These are phyloP conservation scores for Mycena indigotica DNA, from an alignment of 768 basidiomycete genomes.

Conservation along the genomic window DNA sequence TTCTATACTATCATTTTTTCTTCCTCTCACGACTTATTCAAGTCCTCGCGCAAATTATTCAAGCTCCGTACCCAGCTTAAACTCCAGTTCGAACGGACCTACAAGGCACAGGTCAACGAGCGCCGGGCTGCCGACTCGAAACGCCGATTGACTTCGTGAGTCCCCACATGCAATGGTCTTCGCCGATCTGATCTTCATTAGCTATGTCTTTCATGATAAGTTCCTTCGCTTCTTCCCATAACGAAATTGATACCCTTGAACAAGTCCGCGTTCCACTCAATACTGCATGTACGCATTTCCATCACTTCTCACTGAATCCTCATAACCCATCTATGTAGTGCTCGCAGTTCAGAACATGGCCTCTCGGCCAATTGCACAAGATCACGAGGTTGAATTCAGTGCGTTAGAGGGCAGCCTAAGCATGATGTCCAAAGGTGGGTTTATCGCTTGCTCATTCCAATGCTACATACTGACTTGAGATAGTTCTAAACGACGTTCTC, in stretches of 20 bases:
- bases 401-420: conserved; percentile 67
- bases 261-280: conserved; percentile 67
- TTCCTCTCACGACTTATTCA: not conserved
- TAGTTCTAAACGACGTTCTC: conserved; percentile 65
- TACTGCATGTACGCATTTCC: conserved; percentile 49
- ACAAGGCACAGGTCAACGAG: conserved; percentile 52
- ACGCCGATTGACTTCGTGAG: conserved; percentile 30
- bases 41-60: conserved; percentile 50
- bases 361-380: conserved; percentile 55
- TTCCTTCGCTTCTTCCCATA: conserved; percentile 1
- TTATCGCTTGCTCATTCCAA: conserved; percentile 1
- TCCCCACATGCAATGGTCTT: conserved; percentile 40
- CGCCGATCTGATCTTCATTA: conserved; percentile 40
- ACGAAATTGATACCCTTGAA: conserved; percentile 22
- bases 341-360: conserved; percentile 82
- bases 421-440: conserved; percentile 71
- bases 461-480: not conserved
- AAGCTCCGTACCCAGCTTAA: conserved; percentile 55
- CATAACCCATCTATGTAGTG: conserved; percentile 28
- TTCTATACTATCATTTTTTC: not conserved
- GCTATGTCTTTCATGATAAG: conserved; percentile 35
- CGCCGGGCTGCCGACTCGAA: conserved; percentile 49
- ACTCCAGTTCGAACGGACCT: conserved; percentile 41
- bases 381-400: conserved; percentile 72
- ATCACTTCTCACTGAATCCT: not conserved